A percentile compares a stretch with the other conserved stretches of the same genome.
Conservation (phyloP, 2,329 filamentous ascomycete genomes). For the Cercospora nicotianae region DNA sequence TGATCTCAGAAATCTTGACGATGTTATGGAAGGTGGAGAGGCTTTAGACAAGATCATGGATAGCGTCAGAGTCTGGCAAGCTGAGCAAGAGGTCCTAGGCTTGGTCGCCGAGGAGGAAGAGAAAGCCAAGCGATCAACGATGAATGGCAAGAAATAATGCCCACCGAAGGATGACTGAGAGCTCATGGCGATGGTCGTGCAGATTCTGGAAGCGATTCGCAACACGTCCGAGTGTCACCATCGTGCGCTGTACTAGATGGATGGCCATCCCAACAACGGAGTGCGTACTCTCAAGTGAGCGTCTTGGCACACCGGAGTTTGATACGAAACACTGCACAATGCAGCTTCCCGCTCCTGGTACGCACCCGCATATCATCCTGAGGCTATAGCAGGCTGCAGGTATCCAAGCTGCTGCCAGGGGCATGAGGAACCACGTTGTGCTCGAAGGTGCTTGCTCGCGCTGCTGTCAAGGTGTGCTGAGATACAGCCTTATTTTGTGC, state of each 20-base stretch:
- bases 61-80: slow-evolving; percentile 74
- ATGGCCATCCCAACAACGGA: background rate
- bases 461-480: background rate
- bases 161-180: background rate
- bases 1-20: slow-evolving; percentile 76
- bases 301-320: background rate
- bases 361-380: background rate
- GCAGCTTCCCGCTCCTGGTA: background rate
- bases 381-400: background rate
- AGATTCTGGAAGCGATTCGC: background rate
- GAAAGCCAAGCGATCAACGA: slow-evolving; percentile 20
- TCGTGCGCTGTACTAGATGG: background rate
- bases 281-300: background rate
- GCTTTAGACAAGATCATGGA: slow-evolving; percentile 73
- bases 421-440: background rate
- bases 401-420: background rate
- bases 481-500: background rate
- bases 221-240: background rate
- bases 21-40: slow-evolving; percentile 74
- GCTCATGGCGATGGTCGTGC: background rate
- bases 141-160: slow-evolving; percentile 6
- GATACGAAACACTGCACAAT: background rate
- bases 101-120: slow-evolving; percentile 46
- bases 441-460: background rate
- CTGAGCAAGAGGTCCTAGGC: slow-evolving; percentile 70